These are phyloP conservation scores for Azolla pinnata DNA, from an alignment of 75 land plant species.

Conservation along the genomic window DNA sequence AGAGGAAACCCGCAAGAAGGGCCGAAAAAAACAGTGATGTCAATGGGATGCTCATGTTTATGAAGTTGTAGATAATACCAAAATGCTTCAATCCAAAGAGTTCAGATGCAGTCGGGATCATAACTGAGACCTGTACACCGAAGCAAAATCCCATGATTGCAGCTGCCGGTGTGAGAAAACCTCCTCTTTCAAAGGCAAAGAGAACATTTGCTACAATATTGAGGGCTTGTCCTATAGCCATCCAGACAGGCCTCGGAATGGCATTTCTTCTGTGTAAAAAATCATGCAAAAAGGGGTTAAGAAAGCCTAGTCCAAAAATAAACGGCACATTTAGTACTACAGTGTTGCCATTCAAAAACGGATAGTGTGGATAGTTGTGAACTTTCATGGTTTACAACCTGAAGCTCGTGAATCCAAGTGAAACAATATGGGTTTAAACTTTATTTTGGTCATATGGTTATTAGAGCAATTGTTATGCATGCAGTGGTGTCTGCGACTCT, in stretches of 20 bases:
- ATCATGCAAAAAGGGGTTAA: background rate
- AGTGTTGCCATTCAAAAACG: no score
- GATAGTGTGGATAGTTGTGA: no score
- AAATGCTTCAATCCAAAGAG: slow-evolving; percentile 31
- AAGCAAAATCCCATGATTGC: slow-evolving; percentile 21
- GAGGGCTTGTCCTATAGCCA: slow-evolving; percentile 18
- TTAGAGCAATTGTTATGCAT: no score
- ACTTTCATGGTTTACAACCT: no score
- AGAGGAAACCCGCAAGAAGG: slow-evolving; percentile 22
- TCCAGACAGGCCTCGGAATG: slow-evolving; percentile 21
- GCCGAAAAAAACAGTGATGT: slow-evolving; percentile 29
- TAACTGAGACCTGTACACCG: slow-evolving; percentile 24
- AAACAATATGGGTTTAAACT: no score
- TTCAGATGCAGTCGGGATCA: slow-evolving; percentile 34
- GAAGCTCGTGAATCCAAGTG: no score
- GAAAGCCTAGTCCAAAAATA: background rate
- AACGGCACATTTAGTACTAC: no score
- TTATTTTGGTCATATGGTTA: no score
- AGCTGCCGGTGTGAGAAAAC: slow-evolving; percentile 20
- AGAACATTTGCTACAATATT: slow-evolving; percentile 18
- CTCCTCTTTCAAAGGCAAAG: slow-evolving; percentile 17
- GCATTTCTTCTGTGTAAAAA: slow-evolving; percentile 24
- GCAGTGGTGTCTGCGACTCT: no score
- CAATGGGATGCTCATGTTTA: slow-evolving; percentile 24
- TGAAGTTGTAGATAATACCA: slow-evolving; percentile 28